Evolutionary conservation across 805 yeast species (phyloP).

Genomic region (Komagataella mondaviorum): DNA sequence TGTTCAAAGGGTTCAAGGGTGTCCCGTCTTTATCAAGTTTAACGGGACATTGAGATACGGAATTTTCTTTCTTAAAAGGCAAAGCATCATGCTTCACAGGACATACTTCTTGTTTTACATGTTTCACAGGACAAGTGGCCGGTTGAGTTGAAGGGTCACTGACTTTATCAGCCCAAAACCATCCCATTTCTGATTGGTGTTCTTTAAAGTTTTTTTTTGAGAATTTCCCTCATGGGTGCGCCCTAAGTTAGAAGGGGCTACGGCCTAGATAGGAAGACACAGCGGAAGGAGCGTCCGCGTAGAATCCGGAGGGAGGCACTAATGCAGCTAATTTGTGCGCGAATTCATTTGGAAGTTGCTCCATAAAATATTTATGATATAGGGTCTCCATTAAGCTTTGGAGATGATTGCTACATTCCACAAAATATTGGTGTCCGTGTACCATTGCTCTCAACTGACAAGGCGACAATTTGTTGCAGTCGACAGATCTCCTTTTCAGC

Average conservation of each 20-base stretch:
- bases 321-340: background rate
- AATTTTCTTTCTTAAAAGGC: conserved; percentile 1
- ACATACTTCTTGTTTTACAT: conserved; percentile 7
- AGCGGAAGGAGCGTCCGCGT: background rate
- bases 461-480: too few relatives aligned
- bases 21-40: conserved; percentile 13
- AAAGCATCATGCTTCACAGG: conserved; percentile 12
- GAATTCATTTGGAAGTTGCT: background rate
- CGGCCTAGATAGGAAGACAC: background rate
- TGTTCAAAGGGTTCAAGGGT: conserved; percentile 66
- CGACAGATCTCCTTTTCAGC: too few relatives aligned
- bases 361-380: background rate
- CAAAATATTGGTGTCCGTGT: too few relatives aligned
- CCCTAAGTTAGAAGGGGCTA: background rate
- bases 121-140: conserved; percentile 21
- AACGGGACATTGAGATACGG: conserved; percentile 3
- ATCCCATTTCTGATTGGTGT: conserved; percentile 46
- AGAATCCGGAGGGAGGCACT: background rate
- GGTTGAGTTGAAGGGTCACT: background rate
- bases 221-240: background rate
- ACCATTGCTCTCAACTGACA: too few relatives aligned
- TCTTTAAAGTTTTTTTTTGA: too few relatives aligned
- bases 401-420: too few relatives aligned
- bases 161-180: conserved; percentile 66
- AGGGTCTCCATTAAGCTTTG: too few relatives aligned